phyloP scores from a whole-genome alignment of 2,329 filamentous ascomycete species.

The Arthrobotrys musiformis region DNA sequence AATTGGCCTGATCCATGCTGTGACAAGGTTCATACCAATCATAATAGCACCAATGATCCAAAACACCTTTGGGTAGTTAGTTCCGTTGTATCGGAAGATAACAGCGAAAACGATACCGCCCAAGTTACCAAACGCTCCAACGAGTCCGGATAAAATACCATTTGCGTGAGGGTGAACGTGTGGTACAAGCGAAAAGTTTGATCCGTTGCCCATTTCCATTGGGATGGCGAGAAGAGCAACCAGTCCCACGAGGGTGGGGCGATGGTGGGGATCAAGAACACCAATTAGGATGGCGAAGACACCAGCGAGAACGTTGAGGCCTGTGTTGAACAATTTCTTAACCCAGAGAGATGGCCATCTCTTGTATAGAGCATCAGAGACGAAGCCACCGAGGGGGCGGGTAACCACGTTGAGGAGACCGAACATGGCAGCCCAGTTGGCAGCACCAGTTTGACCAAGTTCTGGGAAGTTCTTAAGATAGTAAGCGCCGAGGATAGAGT shows the following conservation, averaged over 20 bases:
- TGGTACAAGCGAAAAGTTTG: slow-evolving; percentile 86
- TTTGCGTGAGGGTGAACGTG: slow-evolving; percentile 87
- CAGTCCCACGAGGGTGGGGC: slow-evolving; percentile 78
- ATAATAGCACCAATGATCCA: slow-evolving; percentile 85
- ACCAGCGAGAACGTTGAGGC: slow-evolving; percentile 69
- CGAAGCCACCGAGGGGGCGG: slow-evolving; percentile 66
- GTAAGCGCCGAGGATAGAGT: slow-evolving; percentile 71
- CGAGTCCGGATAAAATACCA: slow-evolving; percentile 78
- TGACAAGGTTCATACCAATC: slow-evolving; percentile 74
- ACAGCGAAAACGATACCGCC: slow-evolving; percentile 87
- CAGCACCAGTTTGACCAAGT: slow-evolving; percentile 69
- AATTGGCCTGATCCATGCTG: slow-evolving; percentile 73
- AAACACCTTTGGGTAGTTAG: slow-evolving; percentile 75
- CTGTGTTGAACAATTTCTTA: slow-evolving; percentile 73
- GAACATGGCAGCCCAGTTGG: slow-evolving; percentile 71
- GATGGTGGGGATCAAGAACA: slow-evolving; percentile 70
- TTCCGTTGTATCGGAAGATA: slow-evolving; percentile 79
- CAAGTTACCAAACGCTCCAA: slow-evolving; percentile 83
- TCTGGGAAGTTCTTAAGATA: slow-evolving; percentile 71
- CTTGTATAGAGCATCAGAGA: slow-evolving; percentile 70
- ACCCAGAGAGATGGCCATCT: slow-evolving; percentile 68
- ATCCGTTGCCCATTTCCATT: slow-evolving; percentile 84
- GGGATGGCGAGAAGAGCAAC: slow-evolving; percentile 82
- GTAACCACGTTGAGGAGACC: slow-evolving; percentile 67
- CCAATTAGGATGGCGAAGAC: slow-evolving; percentile 73